Conservation (phyloP, 2,329 filamentous ascomycete genomes). For the Aureobasidium melanogenum region DNA sequence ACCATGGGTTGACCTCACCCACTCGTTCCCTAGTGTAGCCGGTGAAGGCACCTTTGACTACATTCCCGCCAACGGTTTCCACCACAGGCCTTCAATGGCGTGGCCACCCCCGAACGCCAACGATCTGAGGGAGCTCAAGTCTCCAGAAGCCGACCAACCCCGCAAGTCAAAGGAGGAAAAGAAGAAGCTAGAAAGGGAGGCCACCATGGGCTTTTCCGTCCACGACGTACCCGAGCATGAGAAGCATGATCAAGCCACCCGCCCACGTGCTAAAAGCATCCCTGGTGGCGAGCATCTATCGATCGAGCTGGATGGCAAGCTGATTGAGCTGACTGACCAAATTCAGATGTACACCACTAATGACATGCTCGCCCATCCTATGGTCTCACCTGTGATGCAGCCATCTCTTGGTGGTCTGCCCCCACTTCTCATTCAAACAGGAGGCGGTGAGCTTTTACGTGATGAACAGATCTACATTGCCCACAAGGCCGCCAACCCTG, state of each 20-base stretch:
- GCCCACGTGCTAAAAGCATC: neutral
- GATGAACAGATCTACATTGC: conserved; percentile 95
- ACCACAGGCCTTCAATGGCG: conserved; percentile 78
- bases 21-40: conserved; percentile 87
- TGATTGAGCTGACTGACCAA: conserved; percentile 74
- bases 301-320: conserved; percentile 60
- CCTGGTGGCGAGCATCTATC: conserved; percentile 39
- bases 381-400: conserved; percentile 84
- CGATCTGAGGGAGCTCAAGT: conserved; percentile 42
- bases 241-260: neutral
- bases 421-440: conserved; percentile 75
- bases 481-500: conserved; percentile 84
- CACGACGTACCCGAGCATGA: conserved; percentile 13
- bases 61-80: conserved; percentile 78
- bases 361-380: conserved; percentile 70
- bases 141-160: neutral
- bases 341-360: conserved; percentile 87
- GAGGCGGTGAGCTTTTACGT: conserved; percentile 78
- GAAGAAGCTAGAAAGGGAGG: conserved; percentile 19
- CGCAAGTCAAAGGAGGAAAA: conserved; percentile 1
- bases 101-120: conserved; percentile 88
- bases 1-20: conserved; percentile 91
- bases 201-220: conserved; percentile 30
- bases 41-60: conserved; percentile 70
- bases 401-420: conserved; percentile 83